A percentile compares a stretch with the other conserved stretches of the same genome.
Conservation (phyloP, 2,329 filamentous ascomycete genomes). For the Aureobasidium pullulans region DNA sequence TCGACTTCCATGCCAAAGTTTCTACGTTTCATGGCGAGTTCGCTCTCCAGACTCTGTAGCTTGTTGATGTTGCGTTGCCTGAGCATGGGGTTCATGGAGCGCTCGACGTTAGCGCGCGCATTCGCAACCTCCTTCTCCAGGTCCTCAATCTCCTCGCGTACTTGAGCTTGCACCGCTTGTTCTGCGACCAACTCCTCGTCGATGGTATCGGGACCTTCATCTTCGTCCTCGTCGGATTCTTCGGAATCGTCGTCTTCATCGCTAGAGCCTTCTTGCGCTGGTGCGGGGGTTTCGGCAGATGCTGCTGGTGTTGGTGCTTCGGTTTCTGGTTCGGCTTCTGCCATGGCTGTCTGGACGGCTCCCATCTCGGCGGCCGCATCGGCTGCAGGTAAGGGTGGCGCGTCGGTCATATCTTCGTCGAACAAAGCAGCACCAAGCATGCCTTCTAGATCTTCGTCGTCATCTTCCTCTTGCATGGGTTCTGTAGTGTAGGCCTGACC, state of each 20-base stretch:
- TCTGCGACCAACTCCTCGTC: conserved; percentile 46
- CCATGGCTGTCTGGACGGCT: conserved; percentile 26
- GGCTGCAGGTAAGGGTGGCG: conserved; percentile 8
- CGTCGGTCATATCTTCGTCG: conserved; percentile 27
- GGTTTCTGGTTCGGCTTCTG: conserved; percentile 11
- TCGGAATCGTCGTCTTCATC: conserved; percentile 20
- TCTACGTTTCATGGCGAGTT: conserved; percentile 47
- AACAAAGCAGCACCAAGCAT: conserved; percentile 23
- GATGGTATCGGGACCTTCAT: conserved; percentile 32
- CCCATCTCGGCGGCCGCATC: conserved; percentile 32
- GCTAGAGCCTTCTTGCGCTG: conserved; percentile 17
- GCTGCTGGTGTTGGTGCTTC: conserved; percentile 18
- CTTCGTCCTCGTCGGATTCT: conserved; percentile 25
- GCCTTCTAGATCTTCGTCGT: conserved; percentile 25
- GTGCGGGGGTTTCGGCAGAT: conserved; percentile 21
- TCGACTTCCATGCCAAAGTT: conserved; percentile 31
- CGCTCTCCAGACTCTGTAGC: conserved; percentile 44
- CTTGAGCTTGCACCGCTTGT: conserved; percentile 40
- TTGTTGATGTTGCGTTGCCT: conserved; percentile 42
- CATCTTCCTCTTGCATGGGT: conserved; percentile 38
- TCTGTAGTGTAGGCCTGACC: conserved; percentile 24
- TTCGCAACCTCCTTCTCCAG: conserved; percentile 44
- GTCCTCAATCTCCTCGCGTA: conserved; percentile 48
- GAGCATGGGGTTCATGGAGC: conserved; percentile 42
- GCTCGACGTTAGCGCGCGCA: conserved; percentile 31